phyloP scores from a whole-genome alignment of 1,284 basidiomycete species.

The Irpex sp. region DNA sequence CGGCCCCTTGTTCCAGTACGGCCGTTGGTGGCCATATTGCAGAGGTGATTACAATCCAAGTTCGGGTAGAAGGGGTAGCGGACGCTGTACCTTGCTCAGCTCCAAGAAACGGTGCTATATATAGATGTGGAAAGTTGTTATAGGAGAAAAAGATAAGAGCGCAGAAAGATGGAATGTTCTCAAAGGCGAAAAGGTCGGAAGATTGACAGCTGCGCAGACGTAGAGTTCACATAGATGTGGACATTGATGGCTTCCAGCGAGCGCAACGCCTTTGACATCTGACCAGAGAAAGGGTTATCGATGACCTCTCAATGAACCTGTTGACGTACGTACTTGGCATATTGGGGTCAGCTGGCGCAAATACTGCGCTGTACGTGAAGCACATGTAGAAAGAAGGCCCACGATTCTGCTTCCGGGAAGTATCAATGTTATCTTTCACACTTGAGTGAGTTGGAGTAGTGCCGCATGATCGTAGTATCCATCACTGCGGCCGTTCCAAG shows the following conservation, averaged over 20 bases:
- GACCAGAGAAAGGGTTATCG: conserved; percentile 27
- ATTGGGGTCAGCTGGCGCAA: conserved; percentile 55
- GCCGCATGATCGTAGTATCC: conserved; percentile 45
- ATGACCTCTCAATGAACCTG: conserved; percentile 1
- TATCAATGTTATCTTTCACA: conserved; percentile 50
- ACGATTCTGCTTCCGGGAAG: conserved; percentile 61
- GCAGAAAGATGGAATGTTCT: conserved; percentile 60
- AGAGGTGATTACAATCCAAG: too few species aligned
- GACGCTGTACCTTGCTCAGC: too few species aligned
- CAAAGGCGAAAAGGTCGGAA: conserved; percentile 46
- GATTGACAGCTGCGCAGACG: conserved; percentile 17
- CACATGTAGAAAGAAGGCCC: conserved; percentile 44
- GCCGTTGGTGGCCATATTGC: too few species aligned
- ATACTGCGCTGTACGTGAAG: conserved; percentile 34
- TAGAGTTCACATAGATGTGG: neutral
- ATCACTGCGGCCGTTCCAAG: conserved; percentile 54
- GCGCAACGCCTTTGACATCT: conserved; percentile 29
- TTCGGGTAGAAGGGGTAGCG: too few species aligned
- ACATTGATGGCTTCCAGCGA: conserved; percentile 48
- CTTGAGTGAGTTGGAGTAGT: conserved; percentile 39
- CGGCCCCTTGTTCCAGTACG: too few species aligned
- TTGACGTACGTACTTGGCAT: conserved; percentile 47
- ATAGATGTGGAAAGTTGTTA: conserved; percentile 45
- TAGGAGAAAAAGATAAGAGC: conserved; percentile 42
- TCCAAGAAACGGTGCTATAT: too few species aligned